Evolutionary conservation across 2,329 filamentous ascomycete genomes (phyloP), one percentile per base, ranked within the genome.

Genomic region (Mariannaea elegans): DNA sequence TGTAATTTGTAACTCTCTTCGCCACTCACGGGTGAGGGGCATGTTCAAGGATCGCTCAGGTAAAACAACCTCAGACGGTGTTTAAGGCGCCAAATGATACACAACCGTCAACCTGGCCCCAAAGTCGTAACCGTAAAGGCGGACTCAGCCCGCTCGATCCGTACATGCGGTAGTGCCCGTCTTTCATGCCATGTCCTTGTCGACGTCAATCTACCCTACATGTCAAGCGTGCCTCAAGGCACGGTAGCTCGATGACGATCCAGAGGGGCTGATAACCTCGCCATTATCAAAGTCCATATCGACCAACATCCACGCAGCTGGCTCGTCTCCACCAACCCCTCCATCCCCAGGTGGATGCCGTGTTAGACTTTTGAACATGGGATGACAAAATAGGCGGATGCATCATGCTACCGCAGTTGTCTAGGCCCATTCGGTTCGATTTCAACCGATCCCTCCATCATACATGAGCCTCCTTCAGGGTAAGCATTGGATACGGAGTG

Each of bases 201-300:
- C 39, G 23, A 23, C 13, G 32, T 19, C 48, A 46, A 34, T 42
- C 48, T 44, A 53, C 31, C 13, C 36, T 27, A 7, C 4, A 21
- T 44, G 27, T 10, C 21, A 13, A 19, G 19, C 32, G 16, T 41
- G 16, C 18, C n/a, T 41, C 18, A n/a, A 23, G 9, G 16, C 16
- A 23, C 19, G 36, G 32, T 36, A 36, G 32, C 7, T 27, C 14
- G 21, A 44, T n/a, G 39, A 24, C 50, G 56, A 59, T 59, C 45
- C 45, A 14, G 54, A 46, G 41, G 54, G 54, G 53, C 18, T 31
- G 27, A 27, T 18, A 27, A 47, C 42, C 42, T 55, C 51, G n/a
- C 50, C 42, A 46, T 47, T 23, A 23, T 39, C 32, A 21, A 38
- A 3, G 21, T 24, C 18, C 10, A 32, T 39, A 47, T 41, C 7